Conservation (phyloP, 2,329 filamentous ascomycete species). For the Sporothrix pseudoabietina region DNA sequence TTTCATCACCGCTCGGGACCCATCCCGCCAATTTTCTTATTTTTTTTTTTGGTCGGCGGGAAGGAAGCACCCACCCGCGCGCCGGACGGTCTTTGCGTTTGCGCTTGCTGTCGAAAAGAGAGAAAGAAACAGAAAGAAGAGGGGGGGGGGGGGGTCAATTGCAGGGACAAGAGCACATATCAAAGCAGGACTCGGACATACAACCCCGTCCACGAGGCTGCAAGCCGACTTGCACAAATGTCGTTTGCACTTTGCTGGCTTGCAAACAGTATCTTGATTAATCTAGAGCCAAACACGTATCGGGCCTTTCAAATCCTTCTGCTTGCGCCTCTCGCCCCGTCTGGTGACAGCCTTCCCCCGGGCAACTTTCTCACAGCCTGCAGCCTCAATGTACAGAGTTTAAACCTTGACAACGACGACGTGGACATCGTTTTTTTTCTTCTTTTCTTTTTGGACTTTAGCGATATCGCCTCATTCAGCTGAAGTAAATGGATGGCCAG, state of each 20-base stretch:
- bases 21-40: not conserved
- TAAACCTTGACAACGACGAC: not conserved
- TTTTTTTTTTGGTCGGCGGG: not conserved
- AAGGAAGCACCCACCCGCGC: conserved; percentile 15
- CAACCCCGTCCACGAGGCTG: not conserved
- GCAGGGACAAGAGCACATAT: not conserved
- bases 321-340: not conserved
- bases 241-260: not conserved
- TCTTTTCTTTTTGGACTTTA: too few species aligned
- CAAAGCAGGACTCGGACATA: not conserved
- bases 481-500: not conserved
- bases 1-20: conserved; percentile 14
- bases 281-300: not conserved
- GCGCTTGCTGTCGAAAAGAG: not conserved
- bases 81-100: conserved; percentile 1
- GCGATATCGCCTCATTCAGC: not conserved
- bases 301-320: not conserved
- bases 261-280: not conserved
- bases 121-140: not conserved
- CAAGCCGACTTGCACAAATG: not conserved
- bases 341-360: not conserved
- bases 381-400: not conserved
- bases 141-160: too few species aligned
- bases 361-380: too few species aligned
- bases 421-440: not conserved